These are phyloP conservation scores for Gossypium trilobum DNA, from an alignment of 441 rosid genomes.

Conservation along the genomic window DNA sequence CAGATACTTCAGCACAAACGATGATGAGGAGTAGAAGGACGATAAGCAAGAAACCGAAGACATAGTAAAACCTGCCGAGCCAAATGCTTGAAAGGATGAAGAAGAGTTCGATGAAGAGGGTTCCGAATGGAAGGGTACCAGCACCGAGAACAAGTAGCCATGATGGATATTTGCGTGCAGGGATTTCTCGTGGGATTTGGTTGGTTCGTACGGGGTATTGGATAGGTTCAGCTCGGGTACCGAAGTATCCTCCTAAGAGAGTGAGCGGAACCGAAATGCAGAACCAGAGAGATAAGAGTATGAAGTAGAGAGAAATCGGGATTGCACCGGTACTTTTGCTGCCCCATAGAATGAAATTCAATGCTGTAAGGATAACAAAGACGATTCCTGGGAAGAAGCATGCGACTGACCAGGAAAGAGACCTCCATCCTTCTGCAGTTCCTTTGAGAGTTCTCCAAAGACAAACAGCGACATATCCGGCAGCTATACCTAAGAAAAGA, in stretches of 20 bases:
- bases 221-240: slow-evolving; percentile 63
- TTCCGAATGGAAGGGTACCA: slow-evolving; percentile 96
- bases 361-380: slow-evolving; percentile 59
- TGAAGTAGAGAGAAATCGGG: slow-evolving; percentile 72
- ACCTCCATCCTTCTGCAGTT: slow-evolving; percentile 72
- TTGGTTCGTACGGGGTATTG: slow-evolving; percentile 81
- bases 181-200: slow-evolving; percentile 93
- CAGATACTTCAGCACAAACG: slow-evolving; percentile 90
- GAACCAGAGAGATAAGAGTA: slow-evolving; percentile 79
- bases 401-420: slow-evolving; percentile 67
- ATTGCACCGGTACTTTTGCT: slow-evolving; percentile 81
- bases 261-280: slow-evolving; percentile 93
- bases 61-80: slow-evolving; percentile 90
- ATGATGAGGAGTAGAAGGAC: slow-evolving; percentile 64
- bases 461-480: slow-evolving; percentile 78
- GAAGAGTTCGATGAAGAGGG: slow-evolving; percentile 85
- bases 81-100: slow-evolving; percentile 93
- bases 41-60: slow-evolving; percentile 79
- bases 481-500: slow-evolving; percentile 68
- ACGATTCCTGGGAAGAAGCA: slow-evolving; percentile 94
- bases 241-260: slow-evolving; percentile 76
- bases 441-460: slow-evolving; percentile 80
- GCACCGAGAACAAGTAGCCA: slow-evolving; percentile 98
- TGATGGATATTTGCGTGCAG: slow-evolving; percentile 81
- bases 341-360: slow-evolving; percentile 87